Percentiles rank a stretch among this genome's conserved stretches.
These are phyloP conservation scores for Dichomitus squalens DNA, from an alignment of 1,284 basidiomycete genomes.

Conservation along the genomic window DNA sequence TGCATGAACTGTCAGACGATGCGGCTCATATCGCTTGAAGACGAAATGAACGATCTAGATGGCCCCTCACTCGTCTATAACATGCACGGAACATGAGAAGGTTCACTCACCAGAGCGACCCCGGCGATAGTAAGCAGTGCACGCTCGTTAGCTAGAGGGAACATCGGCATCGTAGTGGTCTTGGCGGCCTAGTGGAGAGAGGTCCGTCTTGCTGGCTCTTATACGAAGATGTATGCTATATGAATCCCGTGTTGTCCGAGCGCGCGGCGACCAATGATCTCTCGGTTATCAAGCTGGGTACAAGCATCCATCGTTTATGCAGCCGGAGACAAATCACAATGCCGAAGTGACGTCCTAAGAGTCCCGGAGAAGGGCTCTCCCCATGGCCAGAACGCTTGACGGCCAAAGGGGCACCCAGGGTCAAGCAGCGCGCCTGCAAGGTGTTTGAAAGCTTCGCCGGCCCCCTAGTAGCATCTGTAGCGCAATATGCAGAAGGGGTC, in stretches of 20 bases:
- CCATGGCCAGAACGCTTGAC: too few species aligned
- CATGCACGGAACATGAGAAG: neutral
- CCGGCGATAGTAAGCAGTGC: slow-evolving; percentile 11
- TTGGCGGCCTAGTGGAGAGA: neutral
- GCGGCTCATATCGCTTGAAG: slow-evolving; percentile 23
- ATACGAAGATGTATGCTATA: neutral
- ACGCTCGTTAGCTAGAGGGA: slow-evolving; percentile 6
- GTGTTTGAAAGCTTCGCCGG: slow-evolving; percentile 5
- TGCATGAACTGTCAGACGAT: slow-evolving; percentile 10
- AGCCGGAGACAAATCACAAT: slow-evolving; percentile 1
- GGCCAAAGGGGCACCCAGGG: neutral
- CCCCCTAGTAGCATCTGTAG: slow-evolving; percentile 3
- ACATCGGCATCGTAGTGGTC: slow-evolving; percentile 8
- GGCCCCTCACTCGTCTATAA: neutral
- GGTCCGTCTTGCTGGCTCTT: neutral
- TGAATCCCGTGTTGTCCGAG: neutral
- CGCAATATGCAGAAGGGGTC: neutral
- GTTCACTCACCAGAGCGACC: slow-evolving; percentile 18
- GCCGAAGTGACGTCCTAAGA: slow-evolving; percentile 7
- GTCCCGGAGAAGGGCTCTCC: neutral
- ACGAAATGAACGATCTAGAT: slow-evolving; percentile 18
- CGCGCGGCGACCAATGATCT: slow-evolving; percentile 1
- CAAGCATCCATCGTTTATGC: slow-evolving; percentile 3
- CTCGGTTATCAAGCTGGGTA: slow-evolving; percentile 12
- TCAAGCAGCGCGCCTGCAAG: slow-evolving; percentile 3